Evolutionary conservation across 23 red algal genomes (phyloP), one percentile per base, ranked within the genome.

Genomic region (Porphyridium purpureum): DNA sequence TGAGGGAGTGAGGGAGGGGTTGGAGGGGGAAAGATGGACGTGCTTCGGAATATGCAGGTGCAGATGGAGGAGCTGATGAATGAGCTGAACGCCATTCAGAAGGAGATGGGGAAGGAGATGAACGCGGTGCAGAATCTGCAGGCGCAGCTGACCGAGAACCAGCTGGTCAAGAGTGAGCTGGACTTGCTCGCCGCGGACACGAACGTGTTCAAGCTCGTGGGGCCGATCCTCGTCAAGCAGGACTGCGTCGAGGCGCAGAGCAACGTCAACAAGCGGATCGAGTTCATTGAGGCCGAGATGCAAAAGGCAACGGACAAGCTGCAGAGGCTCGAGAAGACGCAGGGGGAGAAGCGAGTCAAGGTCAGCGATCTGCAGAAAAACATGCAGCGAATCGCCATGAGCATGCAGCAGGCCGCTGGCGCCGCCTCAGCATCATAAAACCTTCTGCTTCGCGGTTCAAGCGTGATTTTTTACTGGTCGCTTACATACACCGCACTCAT

Each of bases 111-210:
- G 7, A 58, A 52, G 21, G 40, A 57, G 27, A 51, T 76, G 9
- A 52, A 62, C 19, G 49, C 35, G 4, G 31, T 62, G 31, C 63
- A 76, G 31, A 58, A 47, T 1, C 55, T 76, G 21, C 70, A 76
- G 29, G 65, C 46, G 15, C 70, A 76, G 70, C 56, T 64, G 11
- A 64, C 70, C 29, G 70, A 76, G 46, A 76, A 76, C 28, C 53
- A 76, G 46, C 56, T 76, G 29, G 70, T 76, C 25, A 76, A 76
- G 49, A 29, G 67, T 60, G 73, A 79, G 59, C 26, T 79, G 31
- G 73, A 64, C 17, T 15, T 33, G 31, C 42, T 79, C 28, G 59
- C 63, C 53, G 60, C 66, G 21, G 73, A 55, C 41, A 35, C 58
- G 21, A 56, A 56, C 11, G 52, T 79, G 20, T 79, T 46, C 47